Percentiles rank a stretch among this genome's conserved stretches.
phyloP scores from a whole-genome alignment of 2,329 filamentous ascomycete species.

The Paramyrothecium sp. region DNA sequence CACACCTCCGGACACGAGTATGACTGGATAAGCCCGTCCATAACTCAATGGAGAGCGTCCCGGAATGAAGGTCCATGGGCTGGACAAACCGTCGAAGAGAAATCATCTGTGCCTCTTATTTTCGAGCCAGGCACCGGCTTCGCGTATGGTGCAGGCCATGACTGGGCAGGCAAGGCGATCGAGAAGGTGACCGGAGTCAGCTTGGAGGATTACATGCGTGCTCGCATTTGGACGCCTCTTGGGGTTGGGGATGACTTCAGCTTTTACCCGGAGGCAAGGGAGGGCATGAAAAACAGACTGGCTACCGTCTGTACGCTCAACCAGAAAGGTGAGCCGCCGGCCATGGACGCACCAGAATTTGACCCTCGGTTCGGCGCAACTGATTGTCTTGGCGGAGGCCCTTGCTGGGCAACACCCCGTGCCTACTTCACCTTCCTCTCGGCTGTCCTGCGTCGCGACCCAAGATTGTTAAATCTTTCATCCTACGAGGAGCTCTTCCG shows the following conservation, averaged over 20 bases:
- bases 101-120: background rate
- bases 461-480: background rate
- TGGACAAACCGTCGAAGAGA: background rate
- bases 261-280: background rate
- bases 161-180: background rate
- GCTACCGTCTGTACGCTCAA: background rate
- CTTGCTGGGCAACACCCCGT: background rate
- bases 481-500: slow-evolving; percentile 6
- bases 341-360: background rate
- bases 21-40: slow-evolving; percentile 2
- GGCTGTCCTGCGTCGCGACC: background rate
- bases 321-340: slow-evolving; percentile 1
- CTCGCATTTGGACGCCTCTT: background rate
- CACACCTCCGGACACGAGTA: slow-evolving; percentile 4
- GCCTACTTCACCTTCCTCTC: slow-evolving; percentile 4
- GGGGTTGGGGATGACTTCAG: background rate
- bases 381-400: background rate
- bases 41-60: background rate
- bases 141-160: background rate
- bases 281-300: background rate
- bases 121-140: background rate
- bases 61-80: background rate
- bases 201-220: background rate
- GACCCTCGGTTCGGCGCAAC: slow-evolving; percentile 1
- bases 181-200: background rate